These are phyloP conservation scores for Aspergillus sp. DNA, from an alignment of 2,329 filamentous ascomycete genomes.

Conservation along the genomic window DNA sequence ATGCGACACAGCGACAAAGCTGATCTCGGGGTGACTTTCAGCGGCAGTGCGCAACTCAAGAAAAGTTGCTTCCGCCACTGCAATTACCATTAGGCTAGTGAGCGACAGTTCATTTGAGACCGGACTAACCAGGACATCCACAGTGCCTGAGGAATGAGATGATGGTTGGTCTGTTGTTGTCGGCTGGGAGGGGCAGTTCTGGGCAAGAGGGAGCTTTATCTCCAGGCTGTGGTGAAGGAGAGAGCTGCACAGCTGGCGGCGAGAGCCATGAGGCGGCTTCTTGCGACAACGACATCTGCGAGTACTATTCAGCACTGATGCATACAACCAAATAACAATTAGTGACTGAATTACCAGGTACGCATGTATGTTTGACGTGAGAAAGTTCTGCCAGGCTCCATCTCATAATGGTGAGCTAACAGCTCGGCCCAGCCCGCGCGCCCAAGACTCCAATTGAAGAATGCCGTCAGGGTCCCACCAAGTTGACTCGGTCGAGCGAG, in stretches of 20 bases:
- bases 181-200: background rate
- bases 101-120: background rate
- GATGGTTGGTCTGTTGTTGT: background rate
- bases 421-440: too few relatives aligned
- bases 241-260: background rate
- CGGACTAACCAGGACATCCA: constrained; percentile 7
- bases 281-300: background rate
- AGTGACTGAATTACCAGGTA: background rate
- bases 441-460: too few relatives aligned
- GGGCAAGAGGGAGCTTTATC: background rate
- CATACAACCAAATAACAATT: too few relatives aligned
- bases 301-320: background rate
- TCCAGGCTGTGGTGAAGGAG: background rate
- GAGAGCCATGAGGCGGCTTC: constrained; percentile 6
- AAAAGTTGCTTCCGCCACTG: constrained; percentile 6
- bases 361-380: background rate
- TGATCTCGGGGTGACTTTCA: background rate
- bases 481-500: too few relatives aligned
- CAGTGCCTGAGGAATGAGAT: constrained; percentile 7
- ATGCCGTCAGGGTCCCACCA: too few relatives aligned
- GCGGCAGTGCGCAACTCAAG: background rate
- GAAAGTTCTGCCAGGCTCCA: too few relatives aligned
- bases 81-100: background rate
- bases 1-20: constrained; percentile 2
- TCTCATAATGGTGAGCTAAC: too few relatives aligned